These are phyloP conservation scores for Zoysia japonica DNA, from an alignment of 176 grass and related monocot genomes.

Conservation along the genomic window DNA sequence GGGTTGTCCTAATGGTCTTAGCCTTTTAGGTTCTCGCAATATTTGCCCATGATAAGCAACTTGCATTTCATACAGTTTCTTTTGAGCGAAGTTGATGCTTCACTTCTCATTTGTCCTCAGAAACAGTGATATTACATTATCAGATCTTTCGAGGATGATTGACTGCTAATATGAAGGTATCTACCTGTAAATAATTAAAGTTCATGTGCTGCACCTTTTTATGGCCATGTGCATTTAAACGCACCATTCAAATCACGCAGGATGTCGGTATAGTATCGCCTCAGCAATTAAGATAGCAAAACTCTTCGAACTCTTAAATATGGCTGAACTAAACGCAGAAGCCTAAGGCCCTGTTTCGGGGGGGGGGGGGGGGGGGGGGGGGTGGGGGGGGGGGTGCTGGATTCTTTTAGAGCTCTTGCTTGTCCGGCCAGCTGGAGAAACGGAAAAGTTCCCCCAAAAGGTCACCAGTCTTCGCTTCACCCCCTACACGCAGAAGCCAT, in stretches of 20 bases:
- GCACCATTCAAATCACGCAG: background rate
- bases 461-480: too few relatives aligned
- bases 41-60: background rate
- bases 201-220: background rate
- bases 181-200: background rate
- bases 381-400: too few relatives aligned
- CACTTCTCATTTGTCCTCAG: background rate
- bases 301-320: background rate
- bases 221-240: background rate
- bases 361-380: too few relatives aligned
- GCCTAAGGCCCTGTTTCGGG: too few relatives aligned
- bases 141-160: background rate
- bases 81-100: background rate
- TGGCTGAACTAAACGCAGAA: background rate
- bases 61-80: background rate
- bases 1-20: background rate
- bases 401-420: too few relatives aligned
- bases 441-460: too few relatives aligned
- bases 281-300: background rate
- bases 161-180: background rate
- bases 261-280: background rate
- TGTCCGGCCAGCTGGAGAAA: too few relatives aligned
- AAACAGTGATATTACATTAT: background rate
- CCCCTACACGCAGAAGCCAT: too few relatives aligned
- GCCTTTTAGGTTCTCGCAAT: conserved; percentile 23